Percentiles rank a stretch among this genome's conserved stretches.
phyloP scores from a whole-genome alignment of 345 rosid genomes.

The Bruguiera sexangula region DNA sequence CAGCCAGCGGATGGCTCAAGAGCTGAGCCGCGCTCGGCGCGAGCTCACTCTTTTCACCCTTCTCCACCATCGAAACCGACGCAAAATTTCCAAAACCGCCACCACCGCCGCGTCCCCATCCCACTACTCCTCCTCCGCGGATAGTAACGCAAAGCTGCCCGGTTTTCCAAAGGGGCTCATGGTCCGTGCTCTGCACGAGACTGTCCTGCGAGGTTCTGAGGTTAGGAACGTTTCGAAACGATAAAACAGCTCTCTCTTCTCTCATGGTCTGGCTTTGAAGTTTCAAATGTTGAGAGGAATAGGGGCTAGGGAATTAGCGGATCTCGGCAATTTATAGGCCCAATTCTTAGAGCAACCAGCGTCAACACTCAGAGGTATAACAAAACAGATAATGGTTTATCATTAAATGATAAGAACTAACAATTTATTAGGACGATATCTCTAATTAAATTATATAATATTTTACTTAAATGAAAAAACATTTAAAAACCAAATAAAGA shows the following conservation, averaged over 20 bases:
- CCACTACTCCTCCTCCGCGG: no score
- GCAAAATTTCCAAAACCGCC: slow-evolving; percentile 47
- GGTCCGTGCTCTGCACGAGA: slow-evolving; percentile 2
- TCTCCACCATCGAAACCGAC: slow-evolving; percentile 57
- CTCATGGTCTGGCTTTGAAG: slow-evolving; percentile 32
- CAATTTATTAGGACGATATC: no score
- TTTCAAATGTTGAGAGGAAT: neutral
- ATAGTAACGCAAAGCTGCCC: slow-evolving; percentile 16
- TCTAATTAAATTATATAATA: no score
- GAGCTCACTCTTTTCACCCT: slow-evolving; percentile 42
- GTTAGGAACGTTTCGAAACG: slow-evolving; percentile 38
- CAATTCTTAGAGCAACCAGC: no score
- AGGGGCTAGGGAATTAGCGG: neutral
- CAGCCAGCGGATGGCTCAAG: slow-evolving; percentile 68
- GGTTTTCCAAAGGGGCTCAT: slow-evolving; percentile 24
- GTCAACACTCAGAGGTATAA: no score
- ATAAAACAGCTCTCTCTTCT: slow-evolving; percentile 40
- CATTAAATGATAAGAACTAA: no score
- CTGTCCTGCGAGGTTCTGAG: slow-evolving; percentile 36
- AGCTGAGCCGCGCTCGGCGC: slow-evolving; percentile 67
- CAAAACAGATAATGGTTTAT: no score
- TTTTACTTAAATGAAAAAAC: no score
- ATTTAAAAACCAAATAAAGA: no score
- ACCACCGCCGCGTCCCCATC: neutral
- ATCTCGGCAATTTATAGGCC: neutral